Evolutionary conservation across 345 rosid species (phyloP), one percentile per base, ranked within the genome.

Genomic region (Punica granatum): DNA sequence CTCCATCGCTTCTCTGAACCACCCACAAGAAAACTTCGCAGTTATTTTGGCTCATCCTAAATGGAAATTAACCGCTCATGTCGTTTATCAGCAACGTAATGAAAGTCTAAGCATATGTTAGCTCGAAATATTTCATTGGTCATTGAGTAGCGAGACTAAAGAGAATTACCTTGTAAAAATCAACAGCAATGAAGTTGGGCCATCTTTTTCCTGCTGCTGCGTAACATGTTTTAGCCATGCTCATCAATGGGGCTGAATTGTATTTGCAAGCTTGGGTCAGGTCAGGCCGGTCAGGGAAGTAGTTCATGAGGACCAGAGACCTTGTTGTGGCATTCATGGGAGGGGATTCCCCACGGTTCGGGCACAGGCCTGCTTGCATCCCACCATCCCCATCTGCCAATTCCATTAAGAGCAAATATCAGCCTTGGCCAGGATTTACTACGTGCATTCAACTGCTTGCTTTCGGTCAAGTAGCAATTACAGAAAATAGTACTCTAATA

Each of bases 181-280:
- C 97, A 16, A 88, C 95, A 2, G 99, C 87, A 18, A 94, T 83
- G 97, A 88, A 91, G 82, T 91, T 91, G 58, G 99, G 87, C 99
- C 99, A 91, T 10, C 96, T 83, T 33, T 89, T 80, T 18, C 89
- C 95, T 3, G 96, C 73, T 35, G 86, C 90, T 65, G 33, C 73
- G 53, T 80, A 71, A 73, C 96, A 94, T 11, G 86, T 81, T 49
- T 66, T 79, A 41, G 80, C 66, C 78, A 82, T 81, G 66, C 71
- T 80, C 33, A 77, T 77, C 66, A 91, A 77, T 53, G 97, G 90
- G 78, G 88, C 88, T 63, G 97, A 89, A 73, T 94, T 94, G 63
- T 88, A 71, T 73, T 80, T 67, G 81, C 99, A 94, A 36, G 90
- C 85, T 71, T 68, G 63, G 0, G 88, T 59, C 28, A 73, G 4